Percentiles rank a stretch among this genome's conserved stretches.
Conservation (phyloP, 1,139 yeast species). For the Diutina sp. region DNA sequence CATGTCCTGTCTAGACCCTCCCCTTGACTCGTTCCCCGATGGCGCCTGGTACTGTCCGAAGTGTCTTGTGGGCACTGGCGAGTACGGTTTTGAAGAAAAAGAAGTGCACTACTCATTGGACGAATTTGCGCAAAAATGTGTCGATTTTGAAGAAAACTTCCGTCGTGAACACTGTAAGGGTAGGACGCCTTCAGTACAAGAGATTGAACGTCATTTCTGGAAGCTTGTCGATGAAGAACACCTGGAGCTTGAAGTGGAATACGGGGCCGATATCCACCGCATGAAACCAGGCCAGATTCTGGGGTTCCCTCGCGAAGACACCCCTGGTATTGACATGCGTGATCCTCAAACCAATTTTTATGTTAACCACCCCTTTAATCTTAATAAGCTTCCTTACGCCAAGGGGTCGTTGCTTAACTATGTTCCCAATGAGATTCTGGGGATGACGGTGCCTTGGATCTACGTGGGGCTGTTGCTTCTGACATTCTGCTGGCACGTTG, state of each 20-base stretch:
- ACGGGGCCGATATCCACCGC: slow-evolving; percentile 73
- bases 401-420: slow-evolving; percentile 50
- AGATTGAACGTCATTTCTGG: slow-evolving; percentile 54
- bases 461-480: slow-evolving; percentile 64
- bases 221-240: slow-evolving; percentile 32
- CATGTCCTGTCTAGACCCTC: slow-evolving; percentile 46
- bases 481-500: slow-evolving; percentile 81
- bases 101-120: slow-evolving; percentile 37
- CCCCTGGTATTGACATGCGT: not conserved
- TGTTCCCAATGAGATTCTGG: slow-evolving; percentile 52
- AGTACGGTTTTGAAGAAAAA: slow-evolving; percentile 79
- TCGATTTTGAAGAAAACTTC: slow-evolving; percentile 34
- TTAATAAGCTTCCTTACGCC: slow-evolving; percentile 55
- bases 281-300: slow-evolving; percentile 47
- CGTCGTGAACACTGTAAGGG: slow-evolving; percentile 14
- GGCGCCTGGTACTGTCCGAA: slow-evolving; percentile 71
- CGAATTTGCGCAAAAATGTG: slow-evolving; percentile 53
- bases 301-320: slow-evolving; percentile 43
- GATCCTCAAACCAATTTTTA: slow-evolving; percentile 16
- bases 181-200: slow-evolving; percentile 18
- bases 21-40: slow-evolving; percentile 34
- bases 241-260: slow-evolving; percentile 42
- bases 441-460: slow-evolving; percentile 79
- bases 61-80: slow-evolving; percentile 79
- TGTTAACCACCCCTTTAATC: slow-evolving; percentile 49